phyloP scores from a whole-genome alignment of 164 flowering plant genomes.

The Stephania japonica region DNA sequence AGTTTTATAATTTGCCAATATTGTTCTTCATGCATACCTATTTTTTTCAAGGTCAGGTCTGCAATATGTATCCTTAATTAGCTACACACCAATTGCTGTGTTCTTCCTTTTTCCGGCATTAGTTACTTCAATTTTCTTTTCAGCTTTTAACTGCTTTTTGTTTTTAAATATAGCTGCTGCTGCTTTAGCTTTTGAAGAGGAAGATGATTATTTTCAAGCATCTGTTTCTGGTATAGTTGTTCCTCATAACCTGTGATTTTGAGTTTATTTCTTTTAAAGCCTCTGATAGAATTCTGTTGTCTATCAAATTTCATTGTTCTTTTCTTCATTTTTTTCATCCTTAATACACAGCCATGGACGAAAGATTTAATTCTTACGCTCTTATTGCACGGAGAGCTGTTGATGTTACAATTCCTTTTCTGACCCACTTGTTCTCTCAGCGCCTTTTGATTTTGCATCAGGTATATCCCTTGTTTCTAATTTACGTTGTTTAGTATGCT shows the following conservation, averaged over 20 bases:
- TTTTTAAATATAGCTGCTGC: slow-evolving; percentile 60
- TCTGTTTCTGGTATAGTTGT: slow-evolving; percentile 63
- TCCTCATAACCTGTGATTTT: not conserved
- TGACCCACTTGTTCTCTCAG: slow-evolving; percentile 52
- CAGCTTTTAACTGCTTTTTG: not conserved
- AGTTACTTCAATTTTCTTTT: slow-evolving; percentile 1
- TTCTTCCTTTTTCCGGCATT: not conserved
- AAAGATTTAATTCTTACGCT: slow-evolving; percentile 89
- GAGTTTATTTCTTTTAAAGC: not conserved
- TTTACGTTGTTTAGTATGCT: not conserved
- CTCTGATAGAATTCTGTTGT: not conserved
- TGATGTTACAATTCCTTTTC: slow-evolving; percentile 59
- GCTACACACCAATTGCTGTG: too few relatives aligned
- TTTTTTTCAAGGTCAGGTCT: not conserved
- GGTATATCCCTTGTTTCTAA: slow-evolving; percentile 31
- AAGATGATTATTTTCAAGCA: slow-evolving; percentile 60
- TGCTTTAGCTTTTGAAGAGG: slow-evolving; percentile 64
- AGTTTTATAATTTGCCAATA: not conserved
- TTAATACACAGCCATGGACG: slow-evolving; percentile 75
- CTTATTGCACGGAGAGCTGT: slow-evolving; percentile 85
- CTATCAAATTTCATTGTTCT: not conserved
- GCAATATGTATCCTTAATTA: not conserved
- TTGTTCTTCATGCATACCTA: not conserved
- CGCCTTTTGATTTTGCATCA: slow-evolving; percentile 59
- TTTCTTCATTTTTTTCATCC: slow-evolving; percentile 4